Evolutionary conservation across 2,329 filamentous ascomycete species (phyloP).

Genomic region (Fusarium sp.): DNA sequence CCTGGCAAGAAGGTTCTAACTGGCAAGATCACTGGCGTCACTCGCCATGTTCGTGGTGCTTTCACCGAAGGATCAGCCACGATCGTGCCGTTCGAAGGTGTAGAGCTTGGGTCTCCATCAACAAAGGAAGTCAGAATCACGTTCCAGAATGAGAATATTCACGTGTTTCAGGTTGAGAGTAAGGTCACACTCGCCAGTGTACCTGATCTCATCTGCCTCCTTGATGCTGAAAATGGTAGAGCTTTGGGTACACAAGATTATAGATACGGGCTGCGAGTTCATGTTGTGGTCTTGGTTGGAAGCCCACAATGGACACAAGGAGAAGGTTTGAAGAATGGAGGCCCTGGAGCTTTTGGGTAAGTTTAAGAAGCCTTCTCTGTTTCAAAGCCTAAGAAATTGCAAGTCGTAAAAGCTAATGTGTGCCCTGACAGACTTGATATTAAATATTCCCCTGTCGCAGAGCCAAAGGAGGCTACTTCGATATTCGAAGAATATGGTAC

Average conservation of each 20-base stretch:
- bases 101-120: not conserved
- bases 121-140: not conserved
- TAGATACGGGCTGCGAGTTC: slow-evolving; percentile 25
- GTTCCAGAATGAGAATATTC: slow-evolving; percentile 1
- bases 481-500: no score
- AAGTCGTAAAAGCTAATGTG: no score
- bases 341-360: not conserved
- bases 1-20: not conserved
- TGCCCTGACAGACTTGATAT: no score
- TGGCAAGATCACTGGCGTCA: not conserved
- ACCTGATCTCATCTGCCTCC: slow-evolving; percentile 27
- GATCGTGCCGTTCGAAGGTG: not conserved
- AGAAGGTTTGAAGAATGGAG: not conserved
- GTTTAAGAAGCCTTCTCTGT: not conserved
- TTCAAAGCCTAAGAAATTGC: no score
- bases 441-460: no score
- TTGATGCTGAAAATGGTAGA: slow-evolving; percentile 21
- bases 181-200: slow-evolving; percentile 7
- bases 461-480: no score
- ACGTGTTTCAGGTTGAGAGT: not conserved
- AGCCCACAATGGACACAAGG: slow-evolving; percentile 25
- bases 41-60: not conserved
- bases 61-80: not conserved
- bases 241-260: slow-evolving; percentile 34
- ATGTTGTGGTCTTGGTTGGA: slow-evolving; percentile 21